Base-by-base conservation (phyloP, 768 basidiomycete species). In the Leucosporidium yakuticum region DNA sequence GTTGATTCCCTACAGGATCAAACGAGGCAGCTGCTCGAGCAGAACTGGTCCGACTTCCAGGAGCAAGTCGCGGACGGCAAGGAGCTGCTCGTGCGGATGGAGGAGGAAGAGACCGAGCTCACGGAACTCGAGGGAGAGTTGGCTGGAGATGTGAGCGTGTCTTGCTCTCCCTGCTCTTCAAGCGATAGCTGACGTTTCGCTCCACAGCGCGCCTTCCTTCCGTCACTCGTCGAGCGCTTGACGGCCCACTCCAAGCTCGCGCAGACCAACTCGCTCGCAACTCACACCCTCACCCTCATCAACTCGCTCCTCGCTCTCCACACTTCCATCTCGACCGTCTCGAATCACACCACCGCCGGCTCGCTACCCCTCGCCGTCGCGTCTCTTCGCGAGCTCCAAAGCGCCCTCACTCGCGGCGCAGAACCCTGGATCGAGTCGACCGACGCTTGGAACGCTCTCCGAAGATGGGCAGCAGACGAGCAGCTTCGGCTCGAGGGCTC, bases 381-480 rank as follows among this genome's bases (percentile, higher is more conserved):
- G 4, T 21, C 49, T 20, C 60, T 61, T 49, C 25, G 23, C 21
- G 48, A 27, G 21, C 47, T 50, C 31, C 49, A 21, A 20, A 19
- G 29, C 29, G 20, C 11, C 31, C 29, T 31, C 31, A 23, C 60
- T n/a, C 60, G 39, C 39, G 39, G 39, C 39, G 39, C 60, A 11
- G 51, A 63, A 3, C 62, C 67, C 11, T 73, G 71, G 71, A 64
- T 73, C 55, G 62, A 62, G 54, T 48, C 63, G 11, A 69, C 68
- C 4, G 48, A 56, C 19, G 55, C 60, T 2, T 73, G 67, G 68
- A 61, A 55, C 19, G 6, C 39, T 6, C 62, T 73, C 29, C 65
- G 62, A 23, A 49, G 63, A 29, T 73, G 71, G 71, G 55, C 63
- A 0, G 17, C 23, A 4, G 68, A 67, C 19, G 71, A 73, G 34